Percentiles rank a stretch among this genome's conserved stretches.
These are phyloP conservation scores for Nakazawaea holstii DNA, from an alignment of 805 yeast genomes.

Conservation along the genomic window DNA sequence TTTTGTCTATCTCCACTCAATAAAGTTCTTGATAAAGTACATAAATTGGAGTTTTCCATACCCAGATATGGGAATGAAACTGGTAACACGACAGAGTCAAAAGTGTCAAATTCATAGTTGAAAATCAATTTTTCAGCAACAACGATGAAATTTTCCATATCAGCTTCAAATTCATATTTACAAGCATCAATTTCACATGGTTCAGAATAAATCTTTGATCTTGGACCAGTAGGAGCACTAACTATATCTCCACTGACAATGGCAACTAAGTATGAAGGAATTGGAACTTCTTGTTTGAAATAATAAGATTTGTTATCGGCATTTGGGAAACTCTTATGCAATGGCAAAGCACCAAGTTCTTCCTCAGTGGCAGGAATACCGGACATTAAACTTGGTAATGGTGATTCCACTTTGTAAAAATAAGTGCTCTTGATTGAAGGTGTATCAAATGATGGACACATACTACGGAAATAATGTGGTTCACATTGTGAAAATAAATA, in stretches of 20 bases:
- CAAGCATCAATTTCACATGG: slow-evolving; percentile 63
- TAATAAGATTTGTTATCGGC: slow-evolving; percentile 27
- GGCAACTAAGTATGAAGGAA: slow-evolving; percentile 80
- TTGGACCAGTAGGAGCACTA: slow-evolving; percentile 71
- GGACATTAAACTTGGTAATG: slow-evolving; percentile 66
- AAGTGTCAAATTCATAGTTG: slow-evolving; percentile 79
- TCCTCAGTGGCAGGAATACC: slow-evolving; percentile 33
- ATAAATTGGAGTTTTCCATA: slow-evolving; percentile 90
- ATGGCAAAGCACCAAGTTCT: slow-evolving; percentile 4
- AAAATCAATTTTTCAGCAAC: slow-evolving; percentile 75
- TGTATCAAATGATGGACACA: slow-evolving; percentile 89
- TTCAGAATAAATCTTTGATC: slow-evolving; percentile 79
- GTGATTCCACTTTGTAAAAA: slow-evolving; percentile 52
- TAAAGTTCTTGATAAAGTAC: slow-evolving; percentile 86
- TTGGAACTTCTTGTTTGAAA: slow-evolving; percentile 74
- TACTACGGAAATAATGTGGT: slow-evolving; percentile 84
- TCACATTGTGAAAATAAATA: slow-evolving; percentile 86
- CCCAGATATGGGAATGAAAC: slow-evolving; percentile 84
- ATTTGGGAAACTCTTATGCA: slow-evolving; percentile 1
- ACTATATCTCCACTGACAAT: slow-evolving; percentile 79
- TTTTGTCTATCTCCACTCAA: slow-evolving; percentile 81
- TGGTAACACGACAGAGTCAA: slow-evolving; percentile 77
- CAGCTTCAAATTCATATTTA: slow-evolving; percentile 74
- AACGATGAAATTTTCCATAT: slow-evolving; percentile 73
- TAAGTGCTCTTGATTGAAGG: slow-evolving; percentile 75